Base-by-base conservation (phyloP, 352 stramenopile species). In the Globisporangium heterothallicum region DNA sequence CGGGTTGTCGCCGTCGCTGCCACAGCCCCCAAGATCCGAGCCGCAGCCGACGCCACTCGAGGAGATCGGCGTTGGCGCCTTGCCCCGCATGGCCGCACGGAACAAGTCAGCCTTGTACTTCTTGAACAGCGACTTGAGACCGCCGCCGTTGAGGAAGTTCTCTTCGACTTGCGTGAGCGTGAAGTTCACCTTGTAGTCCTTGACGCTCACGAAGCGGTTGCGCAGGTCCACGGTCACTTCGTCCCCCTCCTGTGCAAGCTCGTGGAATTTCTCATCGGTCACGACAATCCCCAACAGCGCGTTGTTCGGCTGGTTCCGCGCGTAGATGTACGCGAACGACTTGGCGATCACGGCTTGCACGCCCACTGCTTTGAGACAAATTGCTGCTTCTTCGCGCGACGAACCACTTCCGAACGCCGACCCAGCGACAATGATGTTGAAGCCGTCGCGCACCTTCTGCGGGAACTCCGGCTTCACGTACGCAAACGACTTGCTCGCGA, bases 291-390 rank as follows among this genome's bases (percentile, higher is more conserved):
- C 80, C 55, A 92, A 51, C 51, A 92, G 63, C 29, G 80, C 80
- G 36, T 92, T 92, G 68, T 92, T 92, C 34, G 78, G 78, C 61
- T 92, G 80, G 68, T 92, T 92, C 30, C 80, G 75, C 8, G 80
- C 78, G 64, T 92, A 92, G 45, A 92, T 92, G 63, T 92, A 92
- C 22, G 80, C 80, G 58, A 92, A 92, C 48, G 80, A 92, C 61
- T 89, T 89, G 58, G 80, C 80, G 43, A 92, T 92, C 40, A 92
- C 80, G 6, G 80, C 80, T 59, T 89, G 74, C 19, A 92, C 72
- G 34, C 80, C 80, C 2, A 88, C 66, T 10, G 80, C 80, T 70
- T 92, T 92, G 35, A 92, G 73, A 42, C 78, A 92, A 41, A 88
- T 86, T 14, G 80, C 80, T 0, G 80, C 80, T 53, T 92, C 80